Base-by-base conservation (phyloP, 805 yeast species). In the Metschnikowia orientalis region DNA sequence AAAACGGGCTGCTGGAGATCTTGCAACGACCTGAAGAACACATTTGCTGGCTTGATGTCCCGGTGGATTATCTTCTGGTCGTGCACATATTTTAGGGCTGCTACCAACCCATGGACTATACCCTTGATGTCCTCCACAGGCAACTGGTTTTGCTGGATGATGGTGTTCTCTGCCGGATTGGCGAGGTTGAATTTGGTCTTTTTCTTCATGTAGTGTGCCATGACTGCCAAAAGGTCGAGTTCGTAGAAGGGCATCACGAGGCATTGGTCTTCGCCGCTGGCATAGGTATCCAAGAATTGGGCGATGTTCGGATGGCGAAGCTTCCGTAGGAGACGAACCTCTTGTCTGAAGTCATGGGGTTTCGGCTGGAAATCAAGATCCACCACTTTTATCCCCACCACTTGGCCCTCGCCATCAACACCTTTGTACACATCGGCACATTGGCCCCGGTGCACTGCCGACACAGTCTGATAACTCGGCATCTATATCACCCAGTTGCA, bases 11-110 rank as follows among this genome's bases (percentile, higher is more conserved):
- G 38, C 30, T 53, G 31, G 14, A 47, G 24, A 20, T 38, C 18
- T 26, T 47, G 37, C 18, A 61, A 42, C 6, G 26, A 30, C 16
- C 18, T 32, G 37, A 63, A 55, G 27, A 59, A 50, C 14, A 63
- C 48, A 34, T 66, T 66, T 17, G 57, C 37, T 1, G 69, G 68
- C 41, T 66, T 66, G 32, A 66, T 44, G 40, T 66, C 72, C 12
- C 72, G 53, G 41, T 66, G 72, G 10, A 66, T 63, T 5, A 66
- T 51, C 1, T 60, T 57, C 8, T 51, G 43, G 8, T 32, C 32
- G 40, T 66, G 71, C 22, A 66, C 35, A 37, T 48, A 56, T 17
- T 26, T 28, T 12, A 64, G 43, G 1, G 59, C 60, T 6, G 33
- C 46, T 3, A 50, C 45, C 23, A 62, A 32, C 15, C 44, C 45